These are phyloP conservation scores for Boletus reticulatus DNA, from an alignment of 768 basidiomycete species.

Conservation along the genomic window DNA sequence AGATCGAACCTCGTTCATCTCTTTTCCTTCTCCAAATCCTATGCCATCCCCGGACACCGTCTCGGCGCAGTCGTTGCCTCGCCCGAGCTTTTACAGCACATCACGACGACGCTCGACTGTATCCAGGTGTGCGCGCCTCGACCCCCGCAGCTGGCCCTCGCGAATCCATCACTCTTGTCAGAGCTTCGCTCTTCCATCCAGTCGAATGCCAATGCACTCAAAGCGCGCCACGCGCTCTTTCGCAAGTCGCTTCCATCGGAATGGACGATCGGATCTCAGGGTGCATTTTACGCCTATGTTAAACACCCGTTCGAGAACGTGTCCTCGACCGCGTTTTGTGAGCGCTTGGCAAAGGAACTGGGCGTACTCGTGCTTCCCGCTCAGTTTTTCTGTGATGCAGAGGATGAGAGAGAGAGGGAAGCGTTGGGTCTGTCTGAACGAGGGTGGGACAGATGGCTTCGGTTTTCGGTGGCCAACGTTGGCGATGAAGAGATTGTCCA, in stretches of 20 bases:
- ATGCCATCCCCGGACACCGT: conserved; percentile 79
- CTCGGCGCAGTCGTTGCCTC: conserved; percentile 71
- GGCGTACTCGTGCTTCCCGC: conserved; percentile 71
- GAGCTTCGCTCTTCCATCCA: too few species aligned
- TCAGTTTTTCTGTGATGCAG: conserved; percentile 49
- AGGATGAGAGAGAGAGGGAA: conserved; percentile 11
- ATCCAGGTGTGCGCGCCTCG: conserved; percentile 80
- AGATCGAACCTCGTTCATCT: conserved; percentile 61
- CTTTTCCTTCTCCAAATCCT: conserved; percentile 80
- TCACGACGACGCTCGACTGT: conserved; percentile 69
- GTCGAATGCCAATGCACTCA: too few species aligned
- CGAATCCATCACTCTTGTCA: too few species aligned
- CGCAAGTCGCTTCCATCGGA: too few species aligned
- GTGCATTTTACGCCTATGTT: too few species aligned
- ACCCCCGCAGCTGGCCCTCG: conserved; percentile 66
- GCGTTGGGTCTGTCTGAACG: conserved; percentile 25
- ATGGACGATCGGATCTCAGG: too few species aligned
- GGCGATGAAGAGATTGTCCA: conserved; percentile 53
- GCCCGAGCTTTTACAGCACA: conserved; percentile 44
- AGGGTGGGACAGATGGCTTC: conserved; percentile 61
- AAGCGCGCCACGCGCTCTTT: too few species aligned
- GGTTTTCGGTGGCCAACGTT: conserved; percentile 84
- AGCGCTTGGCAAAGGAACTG: conserved; percentile 53
- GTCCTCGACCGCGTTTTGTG: conserved; percentile 59
- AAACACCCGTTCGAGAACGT: too few species aligned